These are phyloP conservation scores for Nicotiana otophora DNA, from an alignment of 257 asterid genomes.

Conservation along the genomic window DNA sequence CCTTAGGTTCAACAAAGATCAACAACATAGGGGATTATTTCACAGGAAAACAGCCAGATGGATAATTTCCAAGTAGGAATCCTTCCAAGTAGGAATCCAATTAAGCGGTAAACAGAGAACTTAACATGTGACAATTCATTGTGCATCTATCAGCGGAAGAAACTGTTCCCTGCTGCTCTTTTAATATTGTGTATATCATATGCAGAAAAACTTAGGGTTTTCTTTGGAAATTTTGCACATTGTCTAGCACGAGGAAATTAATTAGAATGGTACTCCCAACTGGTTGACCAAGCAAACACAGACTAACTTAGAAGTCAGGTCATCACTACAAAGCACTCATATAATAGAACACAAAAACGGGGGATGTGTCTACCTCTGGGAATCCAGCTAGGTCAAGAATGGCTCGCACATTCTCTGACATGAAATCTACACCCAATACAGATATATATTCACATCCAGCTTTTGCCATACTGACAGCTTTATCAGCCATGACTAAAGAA, in stretches of 20 bases:
- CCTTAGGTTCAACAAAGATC: not conserved
- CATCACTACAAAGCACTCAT: not conserved
- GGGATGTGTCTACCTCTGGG: conserved; percentile 47
- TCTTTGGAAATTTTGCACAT: not conserved
- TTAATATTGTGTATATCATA: not conserved
- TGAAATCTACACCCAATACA: conserved; percentile 94
- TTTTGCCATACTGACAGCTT: conserved; percentile 93
- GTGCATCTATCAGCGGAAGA: not conserved
- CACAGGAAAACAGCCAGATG: not conserved
- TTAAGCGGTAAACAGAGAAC: not conserved
- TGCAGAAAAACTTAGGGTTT: not conserved
- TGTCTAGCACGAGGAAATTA: not conserved
- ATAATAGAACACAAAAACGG: not conserved
- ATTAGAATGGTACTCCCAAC: not conserved
- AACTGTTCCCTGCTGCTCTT: not conserved
- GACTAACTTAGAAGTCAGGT: not conserved
- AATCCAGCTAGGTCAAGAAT: conserved; percentile 97
- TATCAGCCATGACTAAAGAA: conserved; percentile 96
- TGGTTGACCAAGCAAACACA: not conserved
- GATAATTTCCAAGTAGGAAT: not conserved
- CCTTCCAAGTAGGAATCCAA: not conserved
- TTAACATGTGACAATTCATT: not conserved
- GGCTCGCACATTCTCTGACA: conserved; percentile 97
- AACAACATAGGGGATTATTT: not conserved
- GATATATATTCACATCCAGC: conserved; percentile 81